These are phyloP conservation scores for Keithomyces neogunnii DNA, from an alignment of 2,329 filamentous ascomycete genomes.

Conservation along the genomic window DNA sequence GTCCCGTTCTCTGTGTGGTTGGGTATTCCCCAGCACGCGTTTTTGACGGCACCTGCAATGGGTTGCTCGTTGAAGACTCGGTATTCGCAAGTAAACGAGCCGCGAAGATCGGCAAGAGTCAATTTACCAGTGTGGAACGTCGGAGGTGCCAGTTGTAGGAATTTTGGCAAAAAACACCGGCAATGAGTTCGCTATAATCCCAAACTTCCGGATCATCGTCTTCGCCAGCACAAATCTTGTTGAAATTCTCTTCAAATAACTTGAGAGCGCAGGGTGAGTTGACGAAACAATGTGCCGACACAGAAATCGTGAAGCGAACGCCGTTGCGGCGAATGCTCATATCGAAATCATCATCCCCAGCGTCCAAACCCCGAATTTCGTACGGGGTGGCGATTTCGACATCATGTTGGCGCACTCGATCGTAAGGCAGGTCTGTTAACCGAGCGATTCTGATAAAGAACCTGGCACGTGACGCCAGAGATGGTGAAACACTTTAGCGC, in stretches of 20 bases:
- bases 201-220: conserved; percentile 5
- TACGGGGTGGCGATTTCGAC: background rate
- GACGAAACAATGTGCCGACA: conserved; percentile 4
- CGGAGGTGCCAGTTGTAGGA: conserved; percentile 5
- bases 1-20: conserved; percentile 1
- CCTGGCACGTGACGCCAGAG: too few relatives aligned
- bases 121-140: conserved; percentile 4
- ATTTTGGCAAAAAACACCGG: conserved; percentile 3
- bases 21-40: background rate
- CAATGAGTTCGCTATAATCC: conserved; percentile 8
- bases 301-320: conserved; percentile 3
- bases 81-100: conserved; percentile 6
- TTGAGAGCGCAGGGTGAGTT: conserved; percentile 4
- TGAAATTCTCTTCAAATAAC: conserved; percentile 5
- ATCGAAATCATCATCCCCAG: conserved; percentile 6
- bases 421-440: too few relatives aligned
- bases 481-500: too few relatives aligned
- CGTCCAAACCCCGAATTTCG: conserved; percentile 8
- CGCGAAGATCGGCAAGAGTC: conserved; percentile 7
- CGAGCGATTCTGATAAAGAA: too few relatives aligned
- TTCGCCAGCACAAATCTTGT: conserved; percentile 4
- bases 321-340: conserved; percentile 6
- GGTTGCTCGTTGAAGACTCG: conserved; percentile 3
- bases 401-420: too few relatives aligned
- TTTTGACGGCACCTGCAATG: background rate